Conservation (phyloP, 495 filamentous ascomycete species). For the Aspergillus leporis region DNA sequence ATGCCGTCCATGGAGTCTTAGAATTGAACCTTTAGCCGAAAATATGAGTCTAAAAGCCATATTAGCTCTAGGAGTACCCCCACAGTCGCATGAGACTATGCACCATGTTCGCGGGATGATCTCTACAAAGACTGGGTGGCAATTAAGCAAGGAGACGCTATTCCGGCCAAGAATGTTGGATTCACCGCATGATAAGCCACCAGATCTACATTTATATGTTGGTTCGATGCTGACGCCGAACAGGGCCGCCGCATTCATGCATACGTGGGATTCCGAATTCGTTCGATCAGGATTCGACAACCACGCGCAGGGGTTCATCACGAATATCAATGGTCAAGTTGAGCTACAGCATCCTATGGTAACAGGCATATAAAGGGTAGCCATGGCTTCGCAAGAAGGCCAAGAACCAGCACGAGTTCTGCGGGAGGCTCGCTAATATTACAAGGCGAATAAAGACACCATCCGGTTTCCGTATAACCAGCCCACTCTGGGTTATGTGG, state of each 20-base stretch:
- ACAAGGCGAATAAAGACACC: no score
- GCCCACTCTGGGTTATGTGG: conserved; percentile 33
- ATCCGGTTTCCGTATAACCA: background rate
- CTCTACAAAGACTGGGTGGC: no score
- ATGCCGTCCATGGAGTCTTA: no score
- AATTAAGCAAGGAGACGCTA: no score
- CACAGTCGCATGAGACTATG: no score
- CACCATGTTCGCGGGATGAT: no score
- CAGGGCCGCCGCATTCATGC: conserved; percentile 32
- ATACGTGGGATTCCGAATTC: conserved; percentile 28
- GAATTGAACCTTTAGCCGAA: no score
- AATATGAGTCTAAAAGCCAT: no score
- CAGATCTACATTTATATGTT: background rate
- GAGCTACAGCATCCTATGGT: conserved; percentile 12
- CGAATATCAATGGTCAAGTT: conserved; percentile 17
- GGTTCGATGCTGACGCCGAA: no score
- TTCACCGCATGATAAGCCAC: conserved; percentile 30
- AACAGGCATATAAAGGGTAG: background rate
- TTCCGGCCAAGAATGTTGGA: no score
- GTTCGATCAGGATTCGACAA: conserved; percentile 13
- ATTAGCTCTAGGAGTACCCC: no score
- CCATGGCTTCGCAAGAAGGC: background rate
- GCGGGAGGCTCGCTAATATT: no score
- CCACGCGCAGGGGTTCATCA: conserved; percentile 15
- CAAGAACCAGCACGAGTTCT: background rate